Percentiles rank a stretch among this genome's conserved stretches.
Conservation (phyloP, 2,329 filamentous ascomycete species). For the Chrysoporthe puriensis region DNA sequence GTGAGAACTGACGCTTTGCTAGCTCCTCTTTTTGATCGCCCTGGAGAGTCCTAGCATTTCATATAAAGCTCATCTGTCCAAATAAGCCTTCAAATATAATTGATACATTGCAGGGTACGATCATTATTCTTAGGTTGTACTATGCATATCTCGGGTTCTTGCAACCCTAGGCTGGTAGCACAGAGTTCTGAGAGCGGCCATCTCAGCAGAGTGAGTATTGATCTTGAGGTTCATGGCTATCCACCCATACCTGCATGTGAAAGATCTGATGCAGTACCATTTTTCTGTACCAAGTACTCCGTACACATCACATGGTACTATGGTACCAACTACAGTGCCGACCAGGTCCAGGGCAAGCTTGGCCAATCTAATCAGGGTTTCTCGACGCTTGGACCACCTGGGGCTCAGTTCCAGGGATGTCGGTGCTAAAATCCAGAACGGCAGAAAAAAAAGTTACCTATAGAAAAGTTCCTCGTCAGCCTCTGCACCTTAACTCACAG, state of each 20-base stretch:
- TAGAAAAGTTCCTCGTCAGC: slow-evolving; percentile 24
- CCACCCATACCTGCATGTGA: slow-evolving; percentile 9
- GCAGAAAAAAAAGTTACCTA: slow-evolving; percentile 32
- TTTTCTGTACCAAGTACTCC: not conserved
- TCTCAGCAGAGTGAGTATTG: not conserved
- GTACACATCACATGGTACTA: not conserved
- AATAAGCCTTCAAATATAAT: too few relatives aligned
- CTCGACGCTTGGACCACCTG: slow-evolving; percentile 6
- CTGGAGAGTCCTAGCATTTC: not conserved
- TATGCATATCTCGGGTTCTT: not conserved
- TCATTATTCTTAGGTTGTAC: not conserved
- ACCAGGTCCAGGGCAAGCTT: not conserved
- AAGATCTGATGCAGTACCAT: slow-evolving; percentile 4
- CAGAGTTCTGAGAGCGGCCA: not conserved
- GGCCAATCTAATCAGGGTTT: not conserved
- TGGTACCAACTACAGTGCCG: not conserved
- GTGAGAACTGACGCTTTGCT: too few relatives aligned
- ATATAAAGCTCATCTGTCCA: too few relatives aligned
- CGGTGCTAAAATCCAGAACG: slow-evolving; percentile 22
- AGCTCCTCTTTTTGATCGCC: not conserved
- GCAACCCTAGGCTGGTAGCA: not conserved
- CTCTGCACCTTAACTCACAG: not conserved
- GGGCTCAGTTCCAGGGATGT: slow-evolving; percentile 4
- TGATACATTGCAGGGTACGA: not conserved
- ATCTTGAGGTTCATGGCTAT: not conserved